Evolutionary conservation across 495 filamentous ascomycete genomes (phyloP).

Genomic region (Aspergillus funiculosus): DNA sequence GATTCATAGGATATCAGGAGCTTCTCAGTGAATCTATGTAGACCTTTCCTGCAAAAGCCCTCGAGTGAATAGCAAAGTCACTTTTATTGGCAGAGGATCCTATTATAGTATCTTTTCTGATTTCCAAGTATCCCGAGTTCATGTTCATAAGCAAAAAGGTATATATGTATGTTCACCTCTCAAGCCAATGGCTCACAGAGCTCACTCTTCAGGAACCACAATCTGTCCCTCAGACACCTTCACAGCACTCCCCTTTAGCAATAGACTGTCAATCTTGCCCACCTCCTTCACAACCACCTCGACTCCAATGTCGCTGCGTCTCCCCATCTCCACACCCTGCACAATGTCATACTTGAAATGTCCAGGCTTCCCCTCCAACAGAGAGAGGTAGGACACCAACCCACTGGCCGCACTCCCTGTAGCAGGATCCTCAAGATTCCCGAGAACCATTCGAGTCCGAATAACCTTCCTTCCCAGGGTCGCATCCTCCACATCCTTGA

Average conservation of each 20-base stretch:
- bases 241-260: constrained; percentile 52
- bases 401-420: constrained; percentile 59
- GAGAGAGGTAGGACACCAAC: constrained; percentile 51
- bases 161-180: too few relatives aligned
- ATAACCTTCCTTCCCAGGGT: constrained; percentile 22
- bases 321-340: constrained; percentile 77
- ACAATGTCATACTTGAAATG: constrained; percentile 46
- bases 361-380: constrained; percentile 32
- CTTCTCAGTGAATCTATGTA: too few relatives aligned
- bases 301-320: constrained; percentile 55
- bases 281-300: constrained; percentile 31
- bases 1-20: too few relatives aligned
- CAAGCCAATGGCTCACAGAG: background rate
- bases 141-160: too few relatives aligned
- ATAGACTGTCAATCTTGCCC: constrained; percentile 43
- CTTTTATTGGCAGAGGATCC: too few relatives aligned
- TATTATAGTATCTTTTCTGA: too few relatives aligned
- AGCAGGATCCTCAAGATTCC: constrained; percentile 56
- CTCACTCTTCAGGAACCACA: constrained; percentile 10
- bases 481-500: constrained; percentile 26
- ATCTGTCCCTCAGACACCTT: constrained; percentile 52
- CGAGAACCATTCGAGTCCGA: constrained; percentile 45
- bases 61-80: too few relatives aligned
- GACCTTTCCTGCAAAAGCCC: too few relatives aligned
- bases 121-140: too few relatives aligned